Percentiles rank a stretch among this genome's conserved stretches.
Conservation (phyloP, 371 early-diverging fungal species). For the Mucor ambiguus region DNA sequence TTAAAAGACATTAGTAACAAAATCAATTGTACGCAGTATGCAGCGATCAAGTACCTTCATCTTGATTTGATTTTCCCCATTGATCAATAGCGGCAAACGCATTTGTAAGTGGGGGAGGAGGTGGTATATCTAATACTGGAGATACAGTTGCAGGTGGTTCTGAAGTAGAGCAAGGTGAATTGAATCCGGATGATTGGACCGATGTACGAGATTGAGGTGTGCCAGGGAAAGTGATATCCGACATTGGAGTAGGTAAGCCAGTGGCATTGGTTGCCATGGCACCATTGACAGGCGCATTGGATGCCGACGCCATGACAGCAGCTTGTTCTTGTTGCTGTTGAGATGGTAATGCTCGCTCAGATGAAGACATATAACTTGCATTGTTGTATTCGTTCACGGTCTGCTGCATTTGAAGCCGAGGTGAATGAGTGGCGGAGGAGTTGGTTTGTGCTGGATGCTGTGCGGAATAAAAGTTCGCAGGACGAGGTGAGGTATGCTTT, state of each 20-base stretch:
- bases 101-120: background rate
- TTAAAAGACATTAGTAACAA: background rate
- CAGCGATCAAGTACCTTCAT: background rate
- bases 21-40: background rate
- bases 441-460: background rate
- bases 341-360: background rate
- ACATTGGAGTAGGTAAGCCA: constrained; percentile 11
- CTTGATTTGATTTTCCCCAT: background rate
- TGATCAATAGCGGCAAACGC: constrained; percentile 2
- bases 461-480: background rate
- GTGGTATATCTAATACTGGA: background rate
- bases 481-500: background rate
- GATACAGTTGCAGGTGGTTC: background rate
- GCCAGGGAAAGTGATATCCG: constrained; percentile 2
- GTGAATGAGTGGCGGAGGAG: background rate
- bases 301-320: background rate
- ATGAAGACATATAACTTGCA: background rate
- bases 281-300: background rate
- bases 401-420: background rate
- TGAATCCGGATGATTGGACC: background rate
- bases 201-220: constrained; percentile 3
- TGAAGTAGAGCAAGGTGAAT: background rate
- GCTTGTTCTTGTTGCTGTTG: background rate
- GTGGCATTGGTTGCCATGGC: background rate
- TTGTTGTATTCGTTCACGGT: background rate